Conservation (phyloP, 2,329 filamentous ascomycete species). For the Helicocarpus griseus region DNA sequence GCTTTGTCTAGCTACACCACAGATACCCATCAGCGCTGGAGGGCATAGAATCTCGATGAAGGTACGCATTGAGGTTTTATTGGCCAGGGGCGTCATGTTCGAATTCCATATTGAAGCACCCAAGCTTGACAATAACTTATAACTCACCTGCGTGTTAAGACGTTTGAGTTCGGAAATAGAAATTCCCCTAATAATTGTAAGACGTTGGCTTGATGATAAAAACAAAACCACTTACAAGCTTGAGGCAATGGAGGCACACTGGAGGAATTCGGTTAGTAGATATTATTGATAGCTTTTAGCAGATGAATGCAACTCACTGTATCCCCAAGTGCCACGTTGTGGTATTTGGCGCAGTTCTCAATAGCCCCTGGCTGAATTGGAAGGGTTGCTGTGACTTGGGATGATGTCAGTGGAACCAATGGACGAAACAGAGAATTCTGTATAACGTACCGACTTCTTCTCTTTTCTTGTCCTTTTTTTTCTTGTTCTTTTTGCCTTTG, state of each 20-base stretch:
- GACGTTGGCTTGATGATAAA: slow-evolving; percentile 1
- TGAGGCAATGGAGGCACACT: slow-evolving; percentile 10
- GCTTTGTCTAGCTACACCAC: slow-evolving; percentile 7
- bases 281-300: background rate
- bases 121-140: too few species aligned
- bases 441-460: slow-evolving; percentile 6
- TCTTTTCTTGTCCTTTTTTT: too few species aligned
- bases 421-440: too few species aligned
- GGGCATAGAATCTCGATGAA: background rate
- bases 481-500: background rate
- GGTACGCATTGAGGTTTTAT: too few species aligned
- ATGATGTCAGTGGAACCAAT: background rate
- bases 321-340: slow-evolving; percentile 10
- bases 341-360: slow-evolving; percentile 10
- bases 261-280: slow-evolving; percentile 1
- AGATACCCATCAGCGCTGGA: background rate
- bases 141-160: slow-evolving; percentile 10
- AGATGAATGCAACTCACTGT: slow-evolving; percentile 9
- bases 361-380: slow-evolving; percentile 13
- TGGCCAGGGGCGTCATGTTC: too few species aligned
- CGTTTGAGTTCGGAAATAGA: background rate
- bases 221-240: slow-evolving; percentile 8
- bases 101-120: too few species aligned
- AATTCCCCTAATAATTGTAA: slow-evolving; percentile 7
- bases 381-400: slow-evolving; percentile 6